Evolutionary conservation across 1,284 basidiomycete species (phyloP).

Genomic region (Trametes hirsuta): DNA sequence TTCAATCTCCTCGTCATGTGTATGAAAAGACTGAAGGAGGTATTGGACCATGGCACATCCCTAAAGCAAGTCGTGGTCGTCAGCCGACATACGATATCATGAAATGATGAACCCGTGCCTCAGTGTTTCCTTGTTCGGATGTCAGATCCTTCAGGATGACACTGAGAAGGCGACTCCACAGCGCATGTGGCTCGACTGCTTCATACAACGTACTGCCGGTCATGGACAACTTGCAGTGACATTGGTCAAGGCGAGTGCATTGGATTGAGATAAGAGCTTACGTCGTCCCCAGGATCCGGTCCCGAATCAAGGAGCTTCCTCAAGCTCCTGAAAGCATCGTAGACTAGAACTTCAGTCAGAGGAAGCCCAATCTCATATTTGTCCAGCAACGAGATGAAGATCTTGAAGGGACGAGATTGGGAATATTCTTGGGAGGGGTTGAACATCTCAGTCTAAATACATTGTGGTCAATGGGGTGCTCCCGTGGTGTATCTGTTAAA

Average conservation of each 20-base stretch:
- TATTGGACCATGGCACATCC: conserved; percentile 68
- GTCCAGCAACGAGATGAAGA: conserved; percentile 93
- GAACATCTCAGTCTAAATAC: conserved; percentile 70
- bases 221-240: conserved; percentile 62
- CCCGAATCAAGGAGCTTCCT: conserved; percentile 57
- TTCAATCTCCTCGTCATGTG: conserved; percentile 83
- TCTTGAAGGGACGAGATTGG: conserved; percentile 89
- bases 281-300: conserved; percentile 60
- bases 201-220: conserved; percentile 93
- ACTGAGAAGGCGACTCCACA: conserved; percentile 81
- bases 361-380: conserved; percentile 94
- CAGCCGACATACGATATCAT: background rate
- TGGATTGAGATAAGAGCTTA: background rate
- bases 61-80: conserved; percentile 38
- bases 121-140: conserved; percentile 43
- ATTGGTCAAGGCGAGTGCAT: background rate
- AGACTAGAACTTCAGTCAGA: conserved; percentile 78
- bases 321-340: conserved; percentile 80
- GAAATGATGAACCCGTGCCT: conserved; percentile 41
- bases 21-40: conserved; percentile 68
- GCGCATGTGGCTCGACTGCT: conserved; percentile 85
- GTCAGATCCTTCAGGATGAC: conserved; percentile 57
- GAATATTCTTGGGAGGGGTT: conserved; percentile 69
- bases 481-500: background rate
- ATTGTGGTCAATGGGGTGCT: background rate